Conservation (phyloP, 2,329 filamentous ascomycete species). For the Exophiala bonariae region DNA sequence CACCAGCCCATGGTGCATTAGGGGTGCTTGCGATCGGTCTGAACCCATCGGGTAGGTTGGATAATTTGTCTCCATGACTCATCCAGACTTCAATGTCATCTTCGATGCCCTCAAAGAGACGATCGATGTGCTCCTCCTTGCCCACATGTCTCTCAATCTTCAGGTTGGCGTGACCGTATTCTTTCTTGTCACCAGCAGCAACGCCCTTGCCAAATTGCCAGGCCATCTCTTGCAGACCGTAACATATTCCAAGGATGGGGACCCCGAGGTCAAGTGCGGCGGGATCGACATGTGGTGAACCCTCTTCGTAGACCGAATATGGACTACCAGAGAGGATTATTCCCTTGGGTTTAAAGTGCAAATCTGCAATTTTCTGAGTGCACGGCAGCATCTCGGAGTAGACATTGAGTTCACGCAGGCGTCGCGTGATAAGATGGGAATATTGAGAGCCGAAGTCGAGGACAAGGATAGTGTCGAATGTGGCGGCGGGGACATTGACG, state of each 20-base stretch:
- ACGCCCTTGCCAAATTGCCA: slow-evolving; percentile 70
- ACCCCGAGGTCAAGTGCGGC: slow-evolving; percentile 75
- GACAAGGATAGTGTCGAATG: slow-evolving; percentile 37
- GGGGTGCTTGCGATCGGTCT: slow-evolving; percentile 70
- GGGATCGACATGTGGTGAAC: slow-evolving; percentile 76
- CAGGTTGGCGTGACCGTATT: slow-evolving; percentile 72
- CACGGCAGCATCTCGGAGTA: slow-evolving; percentile 89
- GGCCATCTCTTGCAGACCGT: slow-evolving; percentile 69
- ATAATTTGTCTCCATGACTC: slow-evolving; percentile 87
- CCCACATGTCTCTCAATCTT: slow-evolving; percentile 58
- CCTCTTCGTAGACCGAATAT: slow-evolving; percentile 79
- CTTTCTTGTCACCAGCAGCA: slow-evolving; percentile 63
- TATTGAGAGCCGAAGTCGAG: slow-evolving; percentile 59
- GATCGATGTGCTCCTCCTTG: slow-evolving; percentile 65
- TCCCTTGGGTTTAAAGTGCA: slow-evolving; percentile 78
- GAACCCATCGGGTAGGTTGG: slow-evolving; percentile 71
- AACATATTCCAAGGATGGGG: slow-evolving; percentile 63
- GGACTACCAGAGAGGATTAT: slow-evolving; percentile 75
- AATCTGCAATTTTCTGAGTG: slow-evolving; percentile 75
- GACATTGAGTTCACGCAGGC: slow-evolving; percentile 75
- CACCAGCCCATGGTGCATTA: slow-evolving; percentile 78
- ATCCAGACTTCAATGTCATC: slow-evolving; percentile 76
- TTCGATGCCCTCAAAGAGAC: slow-evolving; percentile 74
- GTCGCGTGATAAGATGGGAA: slow-evolving; percentile 72
- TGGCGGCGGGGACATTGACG: slow-evolving; percentile 31